Conservation (phyloP, 495 filamentous ascomycete genomes). For the Tricharina praecox region DNA sequence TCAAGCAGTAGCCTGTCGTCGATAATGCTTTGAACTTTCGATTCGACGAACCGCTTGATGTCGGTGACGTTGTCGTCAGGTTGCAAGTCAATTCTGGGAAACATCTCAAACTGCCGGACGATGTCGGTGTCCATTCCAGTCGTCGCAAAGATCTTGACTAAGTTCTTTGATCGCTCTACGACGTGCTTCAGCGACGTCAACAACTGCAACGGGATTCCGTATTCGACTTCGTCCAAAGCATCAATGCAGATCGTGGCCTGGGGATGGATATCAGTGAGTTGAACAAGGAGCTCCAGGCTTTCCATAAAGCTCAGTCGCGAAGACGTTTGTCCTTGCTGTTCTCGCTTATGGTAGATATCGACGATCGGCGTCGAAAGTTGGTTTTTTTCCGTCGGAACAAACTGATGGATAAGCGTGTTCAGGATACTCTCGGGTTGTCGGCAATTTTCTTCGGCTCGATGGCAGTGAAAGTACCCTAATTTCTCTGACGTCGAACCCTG, state of each 20-base stretch:
- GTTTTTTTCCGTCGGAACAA: background rate
- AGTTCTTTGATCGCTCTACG: too few relatives aligned
- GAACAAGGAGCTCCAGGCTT: slow-evolving; percentile 2
- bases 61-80: slow-evolving; percentile 10
- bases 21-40: slow-evolving; percentile 6
- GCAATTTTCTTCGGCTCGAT: slow-evolving; percentile 6
- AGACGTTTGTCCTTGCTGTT: background rate
- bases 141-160: slow-evolving; percentile 4
- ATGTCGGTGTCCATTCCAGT: slow-evolving; percentile 1
- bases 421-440: slow-evolving; percentile 7
- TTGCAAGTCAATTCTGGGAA: too few relatives aligned
- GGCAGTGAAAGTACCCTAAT: slow-evolving; percentile 13
- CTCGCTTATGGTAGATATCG: background rate
- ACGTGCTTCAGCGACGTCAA: slow-evolving; percentile 1
- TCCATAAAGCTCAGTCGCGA: background rate
- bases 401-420: slow-evolving; percentile 8
- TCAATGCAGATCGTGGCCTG: slow-evolving; percentile 2
- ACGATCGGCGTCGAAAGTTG: background rate
- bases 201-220: background rate
- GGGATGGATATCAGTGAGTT: background rate
- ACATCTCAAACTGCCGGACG: background rate
- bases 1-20: background rate
- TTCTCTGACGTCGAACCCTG: too few relatives aligned
- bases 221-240: slow-evolving; percentile 2
- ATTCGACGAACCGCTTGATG: slow-evolving; percentile 13